Percentiles rank a stretch among this genome's conserved stretches.
phyloP scores from a whole-genome alignment of 2,329 filamentous ascomycete species.

The Bimuria novae-zelandiae region DNA sequence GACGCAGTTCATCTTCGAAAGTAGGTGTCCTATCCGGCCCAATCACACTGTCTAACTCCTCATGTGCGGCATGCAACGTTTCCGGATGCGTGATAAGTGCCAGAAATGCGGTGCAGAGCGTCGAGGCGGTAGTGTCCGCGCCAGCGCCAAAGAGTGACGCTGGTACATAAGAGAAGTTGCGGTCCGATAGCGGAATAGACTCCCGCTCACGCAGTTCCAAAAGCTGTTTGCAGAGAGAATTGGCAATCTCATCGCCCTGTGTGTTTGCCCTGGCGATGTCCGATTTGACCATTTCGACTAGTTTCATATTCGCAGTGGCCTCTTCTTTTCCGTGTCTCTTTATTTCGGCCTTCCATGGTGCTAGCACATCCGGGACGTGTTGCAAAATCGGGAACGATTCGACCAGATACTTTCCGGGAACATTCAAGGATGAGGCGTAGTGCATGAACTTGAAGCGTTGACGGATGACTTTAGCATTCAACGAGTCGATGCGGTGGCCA shows the following conservation, averaged over 20 bases:
- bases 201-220: constrained; percentile 49
- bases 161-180: constrained; percentile 52
- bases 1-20: constrained; percentile 43
- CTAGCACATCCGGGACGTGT: constrained; percentile 50
- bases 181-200: constrained; percentile 46
- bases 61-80: constrained; percentile 49
- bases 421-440: constrained; percentile 53
- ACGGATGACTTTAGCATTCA: constrained; percentile 53
- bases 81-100: constrained; percentile 55
- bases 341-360: constrained; percentile 55
- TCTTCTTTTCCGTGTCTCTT: constrained; percentile 46
- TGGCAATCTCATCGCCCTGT: constrained; percentile 41
- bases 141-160: constrained; percentile 55
- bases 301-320: constrained; percentile 48
- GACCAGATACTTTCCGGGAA: constrained; percentile 52
- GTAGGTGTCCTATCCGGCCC: constrained; percentile 37
- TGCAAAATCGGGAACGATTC: constrained; percentile 54
- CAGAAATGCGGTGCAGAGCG: constrained; percentile 55
- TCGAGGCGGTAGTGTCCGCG: constrained; percentile 57
- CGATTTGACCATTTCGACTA: constrained; percentile 48
- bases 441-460: constrained; percentile 56
- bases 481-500: constrained; percentile 56
- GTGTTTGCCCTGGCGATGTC: constrained; percentile 46
- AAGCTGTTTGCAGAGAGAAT: constrained; percentile 52
- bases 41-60: constrained; percentile 46